A percentile compares a stretch with the other conserved stretches of the same genome.
These are phyloP conservation scores for Calonectria hongkongensis DNA, from an alignment of 2,329 filamentous ascomycete genomes.

Conservation along the genomic window DNA sequence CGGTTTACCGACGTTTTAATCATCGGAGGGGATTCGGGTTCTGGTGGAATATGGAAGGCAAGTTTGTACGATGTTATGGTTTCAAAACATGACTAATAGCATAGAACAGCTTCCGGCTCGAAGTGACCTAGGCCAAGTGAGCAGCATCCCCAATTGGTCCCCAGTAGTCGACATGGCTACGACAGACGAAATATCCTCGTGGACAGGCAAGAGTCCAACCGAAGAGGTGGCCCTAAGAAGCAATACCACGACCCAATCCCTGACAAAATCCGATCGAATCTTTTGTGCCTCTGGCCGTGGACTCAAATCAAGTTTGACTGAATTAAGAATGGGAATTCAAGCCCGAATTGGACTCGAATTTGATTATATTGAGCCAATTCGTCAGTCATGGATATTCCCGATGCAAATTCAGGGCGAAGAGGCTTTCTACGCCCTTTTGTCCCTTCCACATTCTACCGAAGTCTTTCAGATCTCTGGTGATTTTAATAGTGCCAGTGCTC, in stretches of 20 bases:
- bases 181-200: conserved; percentile 61
- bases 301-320: conserved; percentile 77
- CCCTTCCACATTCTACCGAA: conserved; percentile 69
- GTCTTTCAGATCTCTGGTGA: conserved; percentile 70
- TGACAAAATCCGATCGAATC: conserved; percentile 70
- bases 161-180: conserved; percentile 74
- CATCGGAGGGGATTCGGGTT: conserved; percentile 85
- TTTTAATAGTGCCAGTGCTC: conserved; percentile 66
- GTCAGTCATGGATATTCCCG: conserved; percentile 72
- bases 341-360: conserved; percentile 79
- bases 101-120: conserved; percentile 71
- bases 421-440: conserved; percentile 64
- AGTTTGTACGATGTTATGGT: conserved; percentile 49
- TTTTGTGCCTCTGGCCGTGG: conserved; percentile 82
- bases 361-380: conserved; percentile 69
- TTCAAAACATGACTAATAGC: conserved; percentile 30
- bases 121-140: conserved; percentile 65
- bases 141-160: conserved; percentile 78
- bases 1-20: conserved; percentile 85
- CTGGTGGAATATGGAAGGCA: conserved; percentile 85
- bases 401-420: conserved; percentile 44
- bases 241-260: conserved; percentile 39
- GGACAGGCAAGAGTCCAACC: conserved; percentile 35
- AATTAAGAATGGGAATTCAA: conserved; percentile 82
- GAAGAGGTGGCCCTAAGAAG: conserved; percentile 34